Base-by-base conservation (phyloP, 2,329 filamentous ascomycete species). In the Sclerotinia sclerotiorum region DNA sequence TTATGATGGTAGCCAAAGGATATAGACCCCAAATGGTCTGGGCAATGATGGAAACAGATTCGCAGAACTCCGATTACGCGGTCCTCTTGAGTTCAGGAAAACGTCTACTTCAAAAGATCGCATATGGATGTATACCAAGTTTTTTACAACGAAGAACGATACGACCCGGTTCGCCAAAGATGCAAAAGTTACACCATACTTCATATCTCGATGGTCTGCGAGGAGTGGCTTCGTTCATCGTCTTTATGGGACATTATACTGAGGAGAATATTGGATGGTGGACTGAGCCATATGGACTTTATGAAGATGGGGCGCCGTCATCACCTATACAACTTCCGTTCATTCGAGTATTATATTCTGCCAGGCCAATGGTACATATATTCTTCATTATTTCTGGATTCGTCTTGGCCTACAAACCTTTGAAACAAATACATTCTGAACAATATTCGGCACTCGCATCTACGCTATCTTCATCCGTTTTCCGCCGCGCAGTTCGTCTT, bases 361-460 rank as follows among this genome's bases (percentile, higher is more conserved):
- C 82, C 24, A 78, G 80, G 24, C 81, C 82, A 11, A 82, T 83
- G 81, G 83, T 84, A 3, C 80, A 83, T 72, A 79, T 84, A 58
- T 84, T 84, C 75, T 84, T 84, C 74, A 79, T 84, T 71, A 82
- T 84, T 48, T 84, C 82, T 1, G 83, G 83, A 49, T 83, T 82
- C 70, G 82, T 80, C 3, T 78, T 84, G 29, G 79, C 81, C 10
- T 79, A 80, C 71, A 81, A 82, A 70, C 80, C 82, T 2, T 74
- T 84, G 35, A 78, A 79, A 65, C 76, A 79, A 44, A 78, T 82
- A 10, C 81, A 80, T 67, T 73, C 77, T 13, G 77, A 79, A 51
- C 76, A 81, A 68, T 76, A 77, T 64, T 76, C 78, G 21, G 76
- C 77, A 11, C 79, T 80, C 64, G 78, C 78, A 67, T 75, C 76